Evolutionary conservation across 2,329 filamentous ascomycete species (phyloP).

Genomic region (Ploettnerulaceae sp.): DNA sequence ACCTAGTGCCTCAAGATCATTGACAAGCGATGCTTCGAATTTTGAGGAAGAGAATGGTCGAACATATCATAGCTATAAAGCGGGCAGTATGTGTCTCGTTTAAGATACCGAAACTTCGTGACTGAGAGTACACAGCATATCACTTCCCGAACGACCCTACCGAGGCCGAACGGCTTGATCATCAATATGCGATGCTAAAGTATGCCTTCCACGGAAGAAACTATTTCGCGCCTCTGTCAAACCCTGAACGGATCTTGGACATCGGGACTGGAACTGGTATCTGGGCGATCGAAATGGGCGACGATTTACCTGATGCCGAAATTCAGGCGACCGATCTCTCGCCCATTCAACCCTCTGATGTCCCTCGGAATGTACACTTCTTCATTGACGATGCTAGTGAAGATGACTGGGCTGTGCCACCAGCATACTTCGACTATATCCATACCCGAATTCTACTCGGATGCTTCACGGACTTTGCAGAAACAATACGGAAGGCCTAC

Average conservation of each 20-base stretch:
- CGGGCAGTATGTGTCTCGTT: conserved; percentile 12
- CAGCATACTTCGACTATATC: conserved; percentile 52
- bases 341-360: conserved; percentile 59
- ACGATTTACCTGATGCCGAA: conserved; percentile 52
- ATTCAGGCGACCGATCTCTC: conserved; percentile 62
- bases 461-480: conserved; percentile 24
- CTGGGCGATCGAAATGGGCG: conserved; percentile 59
- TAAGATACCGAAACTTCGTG: neutral
- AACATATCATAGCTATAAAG: conserved; percentile 28
- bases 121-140: conserved; percentile 21
- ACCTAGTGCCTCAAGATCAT: conserved; percentile 12
- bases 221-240: conserved; percentile 40
- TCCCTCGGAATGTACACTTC: conserved; percentile 71
- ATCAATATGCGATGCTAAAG: conserved; percentile 45
- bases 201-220: conserved; percentile 33
- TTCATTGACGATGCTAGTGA: conserved; percentile 45
- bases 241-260: conserved; percentile 31
- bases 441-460: conserved; percentile 42
- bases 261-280: conserved; percentile 50
- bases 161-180: conserved; percentile 46
- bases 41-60: conserved; percentile 29
- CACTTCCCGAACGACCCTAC: conserved; percentile 43
- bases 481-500: conserved; percentile 22
- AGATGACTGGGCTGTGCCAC: conserved; percentile 42
- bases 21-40: conserved; percentile 17